Evolutionary conservation across 164 flowering plant genomes (phyloP), one percentile per base, ranked within the genome.

Genomic region (Nymphaea colorata): DNA sequence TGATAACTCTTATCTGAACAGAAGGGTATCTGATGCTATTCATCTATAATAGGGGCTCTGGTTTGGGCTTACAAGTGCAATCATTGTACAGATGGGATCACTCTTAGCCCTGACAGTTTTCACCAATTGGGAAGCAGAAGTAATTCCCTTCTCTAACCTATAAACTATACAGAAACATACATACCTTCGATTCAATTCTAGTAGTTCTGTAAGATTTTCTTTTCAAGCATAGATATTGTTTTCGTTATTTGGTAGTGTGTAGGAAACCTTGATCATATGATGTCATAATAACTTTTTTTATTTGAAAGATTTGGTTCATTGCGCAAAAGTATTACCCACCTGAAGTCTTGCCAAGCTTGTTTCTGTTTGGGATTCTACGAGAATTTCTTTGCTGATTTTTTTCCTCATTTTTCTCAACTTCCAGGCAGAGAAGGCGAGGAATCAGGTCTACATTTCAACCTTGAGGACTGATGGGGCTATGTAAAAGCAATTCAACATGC

Each of bases 51-150:
- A 90, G 97, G 97, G 94, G 45, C 86, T 91, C 0, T 87, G 94
- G 91, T 41, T 81, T 42, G 94, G 97, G 66, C 77, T 84, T 71
- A 77, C 85, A 59, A 82, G 88, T 68, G 94, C 83, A 2, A 81
- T 88, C 25, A 3, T 65, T 8, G 85, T 83, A 41, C 92, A 88
- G 81, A 75, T 72, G 14, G 4, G 68, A 0, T 75, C 77, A 16
- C 84, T 88, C 62, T 18, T 76, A 2, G 68, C 71, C 65, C 65
- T 88, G 3, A 80, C 87, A 18, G 16, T 84, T 1, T 74, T 81
- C 15, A 84, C 88, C 41, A 79, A 87, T 43, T 88, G 97, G 97
- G 87, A 85, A 16, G 67, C 77, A 80, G 81, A 88, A 76, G 97
- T 90, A 73, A 79, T 51, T 59, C 42, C 15, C 57, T 7, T 62